phyloP scores from a whole-genome alignment of 805 yeast genomes.

The Sugiyamaella mastotermitis region DNA sequence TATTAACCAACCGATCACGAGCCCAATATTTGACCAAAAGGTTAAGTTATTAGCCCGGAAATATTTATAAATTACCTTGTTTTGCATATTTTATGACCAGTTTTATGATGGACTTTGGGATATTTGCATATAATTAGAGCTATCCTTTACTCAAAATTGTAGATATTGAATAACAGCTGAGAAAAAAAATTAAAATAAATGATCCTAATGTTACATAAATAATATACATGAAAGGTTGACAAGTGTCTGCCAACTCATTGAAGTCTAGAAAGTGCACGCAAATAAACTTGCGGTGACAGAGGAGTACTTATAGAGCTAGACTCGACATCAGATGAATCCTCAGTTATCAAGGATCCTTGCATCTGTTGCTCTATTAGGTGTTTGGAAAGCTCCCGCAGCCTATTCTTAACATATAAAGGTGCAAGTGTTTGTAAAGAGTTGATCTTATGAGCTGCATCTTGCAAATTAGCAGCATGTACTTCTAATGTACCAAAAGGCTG shows the following conservation, averaged over 20 bases:
- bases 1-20: slow-evolving; percentile 65
- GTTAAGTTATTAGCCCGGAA: slow-evolving; percentile 69
- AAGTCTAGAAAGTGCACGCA: slow-evolving; percentile 16
- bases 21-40: slow-evolving; percentile 68
- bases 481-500: too few species aligned
- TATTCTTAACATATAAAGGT: slow-evolving; percentile 17
- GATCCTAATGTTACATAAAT: too few species aligned
- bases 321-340: not conserved
- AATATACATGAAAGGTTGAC: too few species aligned
- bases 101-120: too few species aligned
- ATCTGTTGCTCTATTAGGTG: slow-evolving; percentile 1
- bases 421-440: slow-evolving; percentile 18
- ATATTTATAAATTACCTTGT: slow-evolving; percentile 51
- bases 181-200: too few species aligned
- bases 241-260: too few species aligned
- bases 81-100: too few species aligned
- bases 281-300: slow-evolving; percentile 10
- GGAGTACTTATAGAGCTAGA: not conserved
- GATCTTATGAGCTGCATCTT: slow-evolving; percentile 22
- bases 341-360: not conserved
- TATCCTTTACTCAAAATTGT: too few species aligned
- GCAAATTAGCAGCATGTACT: slow-evolving; percentile 5
- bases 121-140: too few species aligned
- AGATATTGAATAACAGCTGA: too few species aligned
- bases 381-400: slow-evolving; percentile 13